Conservation (phyloP, 331 rosid genomes). For the Erythrophleum ivorense region DNA sequence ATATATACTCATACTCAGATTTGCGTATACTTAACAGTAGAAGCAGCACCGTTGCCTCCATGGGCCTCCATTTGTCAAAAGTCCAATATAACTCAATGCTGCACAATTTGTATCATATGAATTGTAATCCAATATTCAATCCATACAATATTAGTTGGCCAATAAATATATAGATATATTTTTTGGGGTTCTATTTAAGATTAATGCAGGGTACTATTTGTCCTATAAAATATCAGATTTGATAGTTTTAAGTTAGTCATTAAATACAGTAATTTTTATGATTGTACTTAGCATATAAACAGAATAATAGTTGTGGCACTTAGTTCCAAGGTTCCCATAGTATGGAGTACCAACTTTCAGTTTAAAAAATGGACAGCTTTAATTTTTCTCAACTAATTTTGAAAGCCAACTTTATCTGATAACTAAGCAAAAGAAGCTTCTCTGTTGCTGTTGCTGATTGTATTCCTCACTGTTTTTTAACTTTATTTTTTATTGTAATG, state of each 20-base stretch:
- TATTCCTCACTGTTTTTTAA: constrained; percentile 23
- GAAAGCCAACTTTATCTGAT: constrained; percentile 21
- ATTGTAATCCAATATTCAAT: constrained; percentile 5
- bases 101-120: background rate
- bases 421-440: constrained; percentile 35
- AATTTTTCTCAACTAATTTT: constrained; percentile 26
- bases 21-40: constrained; percentile 2
- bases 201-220: constrained; percentile 1
- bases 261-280: background rate
- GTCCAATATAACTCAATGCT: background rate
- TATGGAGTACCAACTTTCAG: constrained; percentile 1
- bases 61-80: constrained; percentile 12
- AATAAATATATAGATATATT: background rate
- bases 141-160: background rate
- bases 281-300: constrained; percentile 2
- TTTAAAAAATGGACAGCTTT: constrained; percentile 6
- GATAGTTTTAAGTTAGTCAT: constrained; percentile 1
- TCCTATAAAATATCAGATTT: constrained; percentile 3
- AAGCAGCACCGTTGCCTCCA: background rate
- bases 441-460: constrained; percentile 31
- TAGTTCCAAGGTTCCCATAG: constrained; percentile 31
- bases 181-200: constrained; percentile 8
- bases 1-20: background rate
- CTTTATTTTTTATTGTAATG: constrained; percentile 39
- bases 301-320: constrained; percentile 10